Evolutionary conservation across 1,139 yeast species (phyloP).

Genomic region (Candida sp.): DNA sequence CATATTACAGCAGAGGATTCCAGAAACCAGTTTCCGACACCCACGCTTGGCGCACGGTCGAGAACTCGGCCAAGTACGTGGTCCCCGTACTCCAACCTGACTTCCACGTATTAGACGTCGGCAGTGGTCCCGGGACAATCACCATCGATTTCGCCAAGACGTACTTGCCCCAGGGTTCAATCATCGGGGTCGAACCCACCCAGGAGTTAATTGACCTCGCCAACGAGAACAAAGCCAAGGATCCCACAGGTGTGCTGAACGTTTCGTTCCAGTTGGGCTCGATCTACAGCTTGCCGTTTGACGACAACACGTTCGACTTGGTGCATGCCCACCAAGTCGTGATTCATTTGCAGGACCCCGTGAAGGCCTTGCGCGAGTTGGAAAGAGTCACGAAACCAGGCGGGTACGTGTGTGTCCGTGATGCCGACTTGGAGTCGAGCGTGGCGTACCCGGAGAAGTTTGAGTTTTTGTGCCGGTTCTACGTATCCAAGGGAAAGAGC

Average conservation of each 20-base stretch:
- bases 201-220: constrained; percentile 32
- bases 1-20: constrained; percentile 27
- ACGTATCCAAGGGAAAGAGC: constrained; percentile 10
- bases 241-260: constrained; percentile 18
- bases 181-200: constrained; percentile 39
- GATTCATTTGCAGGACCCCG: constrained; percentile 38
- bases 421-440: constrained; percentile 27
- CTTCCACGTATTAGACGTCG: constrained; percentile 39
- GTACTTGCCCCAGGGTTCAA: constrained; percentile 27
- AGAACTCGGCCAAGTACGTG: constrained; percentile 29
- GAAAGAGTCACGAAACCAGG: constrained; percentile 39
- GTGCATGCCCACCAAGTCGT: constrained; percentile 44
- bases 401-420: constrained; percentile 39
- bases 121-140: constrained; percentile 48
- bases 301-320: constrained; percentile 40
- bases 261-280: constrained; percentile 33
- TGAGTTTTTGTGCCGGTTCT: constrained; percentile 13
- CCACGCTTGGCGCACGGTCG: constrained; percentile 39
- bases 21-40: constrained; percentile 26
- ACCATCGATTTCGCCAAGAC: constrained; percentile 35
- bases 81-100: constrained; percentile 29
- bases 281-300: constrained; percentile 33
- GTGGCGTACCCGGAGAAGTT: constrained; percentile 25
- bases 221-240: constrained; percentile 18
- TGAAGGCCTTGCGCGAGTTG: constrained; percentile 32